A percentile compares a stretch with the other conserved stretches of the same genome.
These are phyloP conservation scores for Cymbopogon citratus DNA, from an alignment of 176 grass and related monocot species.

Conservation along the genomic window DNA sequence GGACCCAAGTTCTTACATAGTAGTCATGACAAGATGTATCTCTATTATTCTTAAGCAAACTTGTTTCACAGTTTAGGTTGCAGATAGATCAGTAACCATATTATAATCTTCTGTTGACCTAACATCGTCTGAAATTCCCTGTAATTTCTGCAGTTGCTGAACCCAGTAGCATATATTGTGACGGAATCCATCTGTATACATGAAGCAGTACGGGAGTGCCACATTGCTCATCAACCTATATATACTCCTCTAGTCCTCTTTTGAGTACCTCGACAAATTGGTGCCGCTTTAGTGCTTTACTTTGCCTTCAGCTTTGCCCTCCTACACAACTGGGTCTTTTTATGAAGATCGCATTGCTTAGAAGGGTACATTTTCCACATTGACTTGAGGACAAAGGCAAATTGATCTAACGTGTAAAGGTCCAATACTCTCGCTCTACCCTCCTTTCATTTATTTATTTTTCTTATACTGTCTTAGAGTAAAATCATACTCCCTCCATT, in stretches of 20 bases:
- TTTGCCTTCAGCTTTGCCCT: background rate
- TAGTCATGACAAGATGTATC: background rate
- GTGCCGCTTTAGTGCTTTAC: background rate
- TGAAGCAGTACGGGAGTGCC: background rate
- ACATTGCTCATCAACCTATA: background rate
- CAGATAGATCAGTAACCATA: background rate
- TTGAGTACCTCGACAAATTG: background rate
- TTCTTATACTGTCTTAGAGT: background rate
- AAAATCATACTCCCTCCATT: too few species aligned
- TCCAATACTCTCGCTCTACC: background rate
- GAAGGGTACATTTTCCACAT: background rate
- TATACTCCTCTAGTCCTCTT: background rate
- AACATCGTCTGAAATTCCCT: background rate
- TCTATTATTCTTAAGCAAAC: too few species aligned
- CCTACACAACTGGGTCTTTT: background rate
- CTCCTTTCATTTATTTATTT: background rate
- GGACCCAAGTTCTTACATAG: background rate
- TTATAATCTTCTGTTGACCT: background rate
- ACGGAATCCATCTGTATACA: background rate
- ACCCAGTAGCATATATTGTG: background rate
- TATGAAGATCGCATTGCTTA: background rate
- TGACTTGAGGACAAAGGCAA: background rate
- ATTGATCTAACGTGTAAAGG: background rate
- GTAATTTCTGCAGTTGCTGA: background rate
- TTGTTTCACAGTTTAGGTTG: background rate